Percentiles rank a stretch among this genome's conserved stretches.
phyloP scores from a whole-genome alignment of 345 rosid genomes.

The Litchi chinensis region DNA sequence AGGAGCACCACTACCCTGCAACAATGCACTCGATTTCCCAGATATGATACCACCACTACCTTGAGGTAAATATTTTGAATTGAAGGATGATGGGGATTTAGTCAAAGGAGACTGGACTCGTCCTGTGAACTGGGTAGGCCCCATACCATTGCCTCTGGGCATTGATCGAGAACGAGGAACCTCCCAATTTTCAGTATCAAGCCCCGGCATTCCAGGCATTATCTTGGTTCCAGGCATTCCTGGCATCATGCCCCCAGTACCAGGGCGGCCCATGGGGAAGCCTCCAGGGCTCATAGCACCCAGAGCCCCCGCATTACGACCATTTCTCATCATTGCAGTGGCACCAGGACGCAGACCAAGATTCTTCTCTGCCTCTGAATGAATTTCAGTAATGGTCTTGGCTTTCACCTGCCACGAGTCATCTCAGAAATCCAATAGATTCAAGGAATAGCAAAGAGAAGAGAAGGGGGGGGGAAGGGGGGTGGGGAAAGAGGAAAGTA shows the following conservation, averaged over 20 bases:
- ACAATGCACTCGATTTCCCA: conserved; percentile 39
- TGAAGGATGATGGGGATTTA: conserved; percentile 40
- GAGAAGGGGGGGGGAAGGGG: not conserved
- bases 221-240: conserved; percentile 70
- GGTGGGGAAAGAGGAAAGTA: not conserved
- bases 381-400: conserved; percentile 85
- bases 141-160: conserved; percentile 53
- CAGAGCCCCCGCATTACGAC: conserved; percentile 35
- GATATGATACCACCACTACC: conserved; percentile 36
- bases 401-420: conserved; percentile 67
- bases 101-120: conserved; percentile 36
- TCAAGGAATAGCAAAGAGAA: not conserved
- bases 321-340: conserved; percentile 66
- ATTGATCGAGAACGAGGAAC: conserved; percentile 51
- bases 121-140: conserved; percentile 35
- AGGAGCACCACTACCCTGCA: conserved; percentile 41
- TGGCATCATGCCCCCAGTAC: conserved; percentile 76
- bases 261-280: conserved; percentile 50
- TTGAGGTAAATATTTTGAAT: conserved; percentile 36
- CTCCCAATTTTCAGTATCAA: conserved; percentile 66
- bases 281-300: conserved; percentile 45
- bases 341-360: conserved; percentile 92
- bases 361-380: conserved; percentile 88
- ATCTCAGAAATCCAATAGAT: not conserved
- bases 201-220: conserved; percentile 74